Evolutionary conservation across 495 filamentous ascomycete species (phyloP).

Genomic region (Mycothermus thermophilus): DNA sequence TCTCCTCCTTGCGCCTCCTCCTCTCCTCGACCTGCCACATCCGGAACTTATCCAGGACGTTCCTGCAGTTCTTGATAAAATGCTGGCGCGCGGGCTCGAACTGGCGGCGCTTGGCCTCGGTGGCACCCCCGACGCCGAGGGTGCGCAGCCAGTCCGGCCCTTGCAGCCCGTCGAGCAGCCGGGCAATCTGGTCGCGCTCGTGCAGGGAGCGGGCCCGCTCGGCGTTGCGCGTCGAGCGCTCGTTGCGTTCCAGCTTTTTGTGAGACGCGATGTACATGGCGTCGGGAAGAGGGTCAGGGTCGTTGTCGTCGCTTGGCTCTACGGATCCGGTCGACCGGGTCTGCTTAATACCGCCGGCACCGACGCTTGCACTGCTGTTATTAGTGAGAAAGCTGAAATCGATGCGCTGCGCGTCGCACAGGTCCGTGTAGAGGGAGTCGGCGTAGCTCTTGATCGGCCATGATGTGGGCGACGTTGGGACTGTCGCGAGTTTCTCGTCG

Average conservation of each 20-base stretch:
- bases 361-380: neutral
- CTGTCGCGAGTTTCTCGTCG: slow-evolving; percentile 10
- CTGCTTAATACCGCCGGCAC: neutral
- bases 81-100: slow-evolving; percentile 76
- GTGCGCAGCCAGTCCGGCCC: slow-evolving; percentile 86
- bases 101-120: slow-evolving; percentile 66
- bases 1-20: slow-evolving; percentile 54
- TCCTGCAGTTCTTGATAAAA: slow-evolving; percentile 67
- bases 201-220: slow-evolving; percentile 86
- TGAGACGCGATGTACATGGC: slow-evolving; percentile 54
- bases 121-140: slow-evolving; percentile 82
- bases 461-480: neutral
- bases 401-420: slow-evolving; percentile 39
- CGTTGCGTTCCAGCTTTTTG: slow-evolving; percentile 65
- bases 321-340: too few relatives aligned
- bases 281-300: slow-evolving; percentile 63
- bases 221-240: slow-evolving; percentile 85
- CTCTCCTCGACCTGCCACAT: slow-evolving; percentile 86
- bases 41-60: slow-evolving; percentile 72
- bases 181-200: slow-evolving; percentile 76
- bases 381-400: slow-evolving; percentile 38
- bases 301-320: slow-evolving; percentile 25
- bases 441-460: slow-evolving; percentile 33
- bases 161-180: slow-evolving; percentile 72
- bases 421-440: slow-evolving; percentile 31